phyloP scores from a whole-genome alignment of 83 land plant genomes.

The Larix sibirica region DNA sequence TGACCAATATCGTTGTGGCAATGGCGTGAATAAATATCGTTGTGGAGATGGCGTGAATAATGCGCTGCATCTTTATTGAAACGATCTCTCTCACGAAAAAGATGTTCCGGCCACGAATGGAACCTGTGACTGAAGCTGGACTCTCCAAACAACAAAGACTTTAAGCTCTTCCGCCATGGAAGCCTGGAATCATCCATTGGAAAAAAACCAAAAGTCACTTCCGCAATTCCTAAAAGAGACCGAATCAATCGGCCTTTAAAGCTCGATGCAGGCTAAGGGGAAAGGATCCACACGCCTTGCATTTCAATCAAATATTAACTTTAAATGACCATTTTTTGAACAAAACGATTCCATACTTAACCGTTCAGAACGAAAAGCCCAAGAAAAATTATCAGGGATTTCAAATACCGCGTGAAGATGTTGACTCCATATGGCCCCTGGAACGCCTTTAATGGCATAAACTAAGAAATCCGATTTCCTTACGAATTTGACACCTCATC shows the following conservation, averaged over 20 bases:
- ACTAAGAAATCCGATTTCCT: constrained; percentile 5
- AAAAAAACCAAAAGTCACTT: not conserved
- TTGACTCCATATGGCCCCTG: not conserved
- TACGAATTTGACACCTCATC: constrained; percentile 1
- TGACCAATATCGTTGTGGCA: too few relatives aligned
- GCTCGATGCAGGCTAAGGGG: not conserved
- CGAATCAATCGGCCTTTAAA: not conserved
- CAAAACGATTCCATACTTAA: not conserved
- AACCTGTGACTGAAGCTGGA: not conserved
- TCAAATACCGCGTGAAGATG: not conserved
- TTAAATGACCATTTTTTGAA: not conserved
- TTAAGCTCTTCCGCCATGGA: not conserved
- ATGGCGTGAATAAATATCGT: not conserved
- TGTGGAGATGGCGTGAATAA: not conserved
- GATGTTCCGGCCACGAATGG: not conserved
- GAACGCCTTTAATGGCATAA: not conserved
- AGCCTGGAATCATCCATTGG: constrained; percentile 4
- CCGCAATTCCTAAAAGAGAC: not conserved
- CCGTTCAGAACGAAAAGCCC: not conserved
- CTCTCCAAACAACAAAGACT: not conserved
- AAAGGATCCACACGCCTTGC: not conserved
- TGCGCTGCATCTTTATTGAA: not conserved
- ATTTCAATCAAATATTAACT: not conserved
- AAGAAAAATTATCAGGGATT: not conserved
- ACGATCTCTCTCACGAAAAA: not conserved